These are phyloP conservation scores for Arthrobotrys entomopaga DNA, from an alignment of 2,329 filamentous ascomycete genomes.

Conservation along the genomic window DNA sequence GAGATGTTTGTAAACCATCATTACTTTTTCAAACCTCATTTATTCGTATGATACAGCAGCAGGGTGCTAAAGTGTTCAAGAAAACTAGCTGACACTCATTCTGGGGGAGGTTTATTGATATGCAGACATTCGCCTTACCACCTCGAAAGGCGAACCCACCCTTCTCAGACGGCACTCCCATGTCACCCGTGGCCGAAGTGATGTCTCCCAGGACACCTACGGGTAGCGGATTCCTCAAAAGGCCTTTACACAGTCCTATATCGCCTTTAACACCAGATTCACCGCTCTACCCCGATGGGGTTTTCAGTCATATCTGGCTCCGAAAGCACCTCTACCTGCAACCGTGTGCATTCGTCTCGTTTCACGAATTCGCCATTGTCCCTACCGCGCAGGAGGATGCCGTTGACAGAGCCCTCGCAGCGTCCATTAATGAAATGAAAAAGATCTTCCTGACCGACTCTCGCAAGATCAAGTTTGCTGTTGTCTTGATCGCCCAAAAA, in stretches of 20 bases:
- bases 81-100: constrained; percentile 22
- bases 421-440: constrained; percentile 82
- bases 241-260: constrained; percentile 80
- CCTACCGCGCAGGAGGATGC: constrained; percentile 77
- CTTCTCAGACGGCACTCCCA: constrained; percentile 64
- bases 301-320: constrained; percentile 84
- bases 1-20: constrained; percentile 53
- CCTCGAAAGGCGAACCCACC: constrained; percentile 72
- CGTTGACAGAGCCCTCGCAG: constrained; percentile 87
- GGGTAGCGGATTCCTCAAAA: constrained; percentile 29
- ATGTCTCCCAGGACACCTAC: constrained; percentile 63
- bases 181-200: constrained; percentile 62
- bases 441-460: constrained; percentile 67
- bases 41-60: constrained; percentile 52
- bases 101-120: constrained; percentile 9
- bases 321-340: constrained; percentile 87
- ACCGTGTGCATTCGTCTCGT: constrained; percentile 81
- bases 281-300: constrained; percentile 85
- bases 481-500: constrained; percentile 80
- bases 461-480: constrained; percentile 75
- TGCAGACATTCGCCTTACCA: constrained; percentile 68
- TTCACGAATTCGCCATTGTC: constrained; percentile 73
- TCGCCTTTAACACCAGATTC: constrained; percentile 88
- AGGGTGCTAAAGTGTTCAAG: neutral
- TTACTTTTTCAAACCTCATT: constrained; percentile 46